These are phyloP conservation scores for Aquilaria malaccensis DNA, from an alignment of 345 rosid species.

Conservation along the genomic window DNA sequence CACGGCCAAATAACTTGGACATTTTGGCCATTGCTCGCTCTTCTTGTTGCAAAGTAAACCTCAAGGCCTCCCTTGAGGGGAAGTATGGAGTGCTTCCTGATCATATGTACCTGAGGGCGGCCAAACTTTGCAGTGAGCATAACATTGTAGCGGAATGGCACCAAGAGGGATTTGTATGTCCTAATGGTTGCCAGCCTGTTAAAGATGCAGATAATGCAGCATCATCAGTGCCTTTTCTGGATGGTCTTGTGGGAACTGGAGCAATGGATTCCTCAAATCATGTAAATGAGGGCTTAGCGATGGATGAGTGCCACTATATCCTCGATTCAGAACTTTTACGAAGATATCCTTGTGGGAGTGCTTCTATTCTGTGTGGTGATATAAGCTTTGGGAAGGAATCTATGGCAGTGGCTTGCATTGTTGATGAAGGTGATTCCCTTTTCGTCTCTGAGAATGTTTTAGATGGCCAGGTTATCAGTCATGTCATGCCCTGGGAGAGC, in stretches of 20 bases:
- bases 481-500: slow-evolving; percentile 67
- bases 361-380: slow-evolving; percentile 57
- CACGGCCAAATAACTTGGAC: slow-evolving; percentile 79
- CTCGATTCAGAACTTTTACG: slow-evolving; percentile 54
- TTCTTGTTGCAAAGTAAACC: slow-evolving; percentile 84
- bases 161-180: slow-evolving; percentile 59
- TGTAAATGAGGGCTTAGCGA: slow-evolving; percentile 41
- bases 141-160: slow-evolving; percentile 89
- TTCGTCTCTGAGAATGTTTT: slow-evolving; percentile 17
- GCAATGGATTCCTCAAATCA: slow-evolving; percentile 20
- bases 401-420: slow-evolving; percentile 62
- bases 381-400: slow-evolving; percentile 84
- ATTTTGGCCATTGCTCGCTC: slow-evolving; percentile 71
- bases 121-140: slow-evolving; percentile 89
- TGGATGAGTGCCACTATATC: slow-evolving; percentile 83
- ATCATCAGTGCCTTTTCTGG: slow-evolving; percentile 37
- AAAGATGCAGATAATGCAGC: slow-evolving; percentile 29
- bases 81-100: slow-evolving; percentile 74
- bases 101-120: slow-evolving; percentile 75
- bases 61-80: slow-evolving; percentile 66
- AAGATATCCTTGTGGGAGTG: slow-evolving; percentile 35
- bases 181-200: slow-evolving; percentile 66
- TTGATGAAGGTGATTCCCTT: slow-evolving; percentile 51
- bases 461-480: slow-evolving; percentile 22
- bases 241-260: slow-evolving; percentile 20